Evolutionary conservation across 768 basidiomycete genomes (phyloP), one percentile per base, ranked within the genome.

Genomic region (Collybia sordida): DNA sequence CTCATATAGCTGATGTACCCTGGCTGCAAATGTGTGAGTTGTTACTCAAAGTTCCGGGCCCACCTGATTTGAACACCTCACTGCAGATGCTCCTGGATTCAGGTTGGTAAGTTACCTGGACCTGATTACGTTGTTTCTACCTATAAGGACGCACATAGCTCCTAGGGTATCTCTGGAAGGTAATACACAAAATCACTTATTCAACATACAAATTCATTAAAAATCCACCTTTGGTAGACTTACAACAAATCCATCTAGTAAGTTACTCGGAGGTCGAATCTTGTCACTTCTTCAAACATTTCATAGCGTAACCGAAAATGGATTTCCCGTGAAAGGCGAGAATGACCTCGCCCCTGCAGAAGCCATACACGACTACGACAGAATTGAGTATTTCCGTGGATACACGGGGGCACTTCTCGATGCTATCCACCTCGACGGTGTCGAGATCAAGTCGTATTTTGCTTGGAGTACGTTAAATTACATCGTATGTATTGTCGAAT

Each of bases 101-200:
- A 77, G 86, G 50, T 60, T 67, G 34, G 79, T 79, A 61, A 54
- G 74, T 62, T 12, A 14, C 31, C 14, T 14, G 6, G 31, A 31
- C 31, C 9, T 31, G 11, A 3, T 3, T 12, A 31, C 14, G 14
- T 31, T 11, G 3, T 31, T 12, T 31, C 9, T 31, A 11, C 31
- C 31, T 14, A 11, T 4, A 31, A 11, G 31, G 9, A 11, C n/a
- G n/a, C n/a, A 6, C 5, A 12, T 12, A 80, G 74, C 68, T 86
- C 7, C 71, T 86, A 42, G 83, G 82, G 62, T 86, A 88, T 63
- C 64, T 85, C 49, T 85, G 78, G 75, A 86, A 82, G 71, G 82
- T 82, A 55, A 22, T n/a, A n/a, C n/a, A n/a, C n/a, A n/a, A n/a
- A n/a, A n/a, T n/a, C 9, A 18, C 1, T 1, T 34, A 50, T 37